Conservation (phyloP, 179 eudicot species). For the Beta corolliflora region DNA sequence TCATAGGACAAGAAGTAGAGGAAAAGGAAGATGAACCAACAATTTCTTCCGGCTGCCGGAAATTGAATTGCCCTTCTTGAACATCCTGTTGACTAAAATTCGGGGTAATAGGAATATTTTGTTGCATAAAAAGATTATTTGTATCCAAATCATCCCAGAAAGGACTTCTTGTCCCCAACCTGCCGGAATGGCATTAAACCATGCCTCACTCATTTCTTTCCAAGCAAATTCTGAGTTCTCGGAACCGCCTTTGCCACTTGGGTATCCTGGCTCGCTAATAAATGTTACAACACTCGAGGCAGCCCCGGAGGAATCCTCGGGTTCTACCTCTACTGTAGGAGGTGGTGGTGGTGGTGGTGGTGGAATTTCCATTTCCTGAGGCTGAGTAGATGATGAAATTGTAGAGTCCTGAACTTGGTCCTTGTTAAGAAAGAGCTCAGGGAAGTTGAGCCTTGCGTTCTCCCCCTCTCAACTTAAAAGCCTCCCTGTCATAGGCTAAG, state of each 20-base stretch:
- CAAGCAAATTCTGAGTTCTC: constrained; percentile 54
- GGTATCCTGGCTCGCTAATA: constrained; percentile 26
- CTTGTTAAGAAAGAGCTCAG: constrained; percentile 65
- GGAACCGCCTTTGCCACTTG: constrained; percentile 27
- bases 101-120: constrained; percentile 40
- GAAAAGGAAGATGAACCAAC: constrained; percentile 38
- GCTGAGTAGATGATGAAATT: constrained; percentile 19
- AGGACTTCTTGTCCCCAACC: constrained; percentile 86
- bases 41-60: constrained; percentile 23
- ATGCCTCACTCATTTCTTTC: constrained; percentile 74
- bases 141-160: constrained; percentile 80
- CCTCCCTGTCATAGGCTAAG: constrained; percentile 88
- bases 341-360: constrained; percentile 21
- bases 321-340: constrained; percentile 11
- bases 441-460: constrained; percentile 83
- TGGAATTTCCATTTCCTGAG: constrained; percentile 4
- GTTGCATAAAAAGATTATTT: constrained; percentile 55
- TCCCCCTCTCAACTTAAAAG: constrained; percentile 78
- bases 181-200: constrained; percentile 68
- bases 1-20: constrained; percentile 48
- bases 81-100: constrained; percentile 29
- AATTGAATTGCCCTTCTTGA: neutral
- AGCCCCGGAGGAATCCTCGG: constrained; percentile 36
- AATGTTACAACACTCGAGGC: constrained; percentile 39
- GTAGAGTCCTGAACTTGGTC: constrained; percentile 14